A percentile compares a stretch with the other conserved stretches of the same genome.
phyloP scores from a whole-genome alignment of 2,329 filamentous ascomycete species.

The Alternaria hordeiaustralica region DNA sequence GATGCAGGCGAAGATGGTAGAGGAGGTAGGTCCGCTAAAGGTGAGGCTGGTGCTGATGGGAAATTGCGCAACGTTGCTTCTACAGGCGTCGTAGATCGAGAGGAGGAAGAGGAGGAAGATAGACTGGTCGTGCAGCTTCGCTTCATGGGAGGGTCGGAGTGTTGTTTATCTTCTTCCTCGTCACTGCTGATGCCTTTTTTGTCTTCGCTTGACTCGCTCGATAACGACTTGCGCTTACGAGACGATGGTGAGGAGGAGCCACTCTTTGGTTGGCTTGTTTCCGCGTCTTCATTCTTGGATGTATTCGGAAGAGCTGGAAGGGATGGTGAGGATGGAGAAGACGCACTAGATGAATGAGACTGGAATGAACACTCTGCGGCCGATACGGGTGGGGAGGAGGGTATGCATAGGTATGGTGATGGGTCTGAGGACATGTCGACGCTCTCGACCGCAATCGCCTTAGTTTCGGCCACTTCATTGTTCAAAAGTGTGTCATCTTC shows the following conservation, averaged over 20 bases:
- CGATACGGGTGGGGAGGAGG: not conserved
- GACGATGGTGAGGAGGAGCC: not conserved
- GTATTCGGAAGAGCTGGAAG: not conserved
- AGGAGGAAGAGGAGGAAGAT: not conserved
- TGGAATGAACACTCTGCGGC: not conserved
- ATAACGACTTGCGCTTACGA: not conserved
- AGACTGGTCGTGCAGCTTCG: not conserved
- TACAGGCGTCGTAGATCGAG: not conserved
- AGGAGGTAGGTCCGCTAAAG: not conserved
- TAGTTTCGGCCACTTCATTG: not conserved
- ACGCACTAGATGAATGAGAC: not conserved
- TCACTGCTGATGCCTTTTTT: not conserved
- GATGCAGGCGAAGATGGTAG: not conserved
- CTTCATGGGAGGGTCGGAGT: not conserved
- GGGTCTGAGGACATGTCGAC: not conserved
- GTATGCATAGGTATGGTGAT: not conserved
- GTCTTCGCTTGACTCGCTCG: not conserved
- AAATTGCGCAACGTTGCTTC: not conserved
- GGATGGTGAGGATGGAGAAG: not conserved
- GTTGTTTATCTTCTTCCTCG: not conserved
- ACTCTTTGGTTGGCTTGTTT: not conserved
- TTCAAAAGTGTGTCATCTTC: not conserved
- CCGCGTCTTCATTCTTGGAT: not conserved
- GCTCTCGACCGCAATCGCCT: not conserved
- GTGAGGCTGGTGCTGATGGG: not conserved